A percentile compares a stretch with the other conserved stretches of the same genome.
phyloP scores from a whole-genome alignment of 768 basidiomycete species.

The Mycena belliarum region DNA sequence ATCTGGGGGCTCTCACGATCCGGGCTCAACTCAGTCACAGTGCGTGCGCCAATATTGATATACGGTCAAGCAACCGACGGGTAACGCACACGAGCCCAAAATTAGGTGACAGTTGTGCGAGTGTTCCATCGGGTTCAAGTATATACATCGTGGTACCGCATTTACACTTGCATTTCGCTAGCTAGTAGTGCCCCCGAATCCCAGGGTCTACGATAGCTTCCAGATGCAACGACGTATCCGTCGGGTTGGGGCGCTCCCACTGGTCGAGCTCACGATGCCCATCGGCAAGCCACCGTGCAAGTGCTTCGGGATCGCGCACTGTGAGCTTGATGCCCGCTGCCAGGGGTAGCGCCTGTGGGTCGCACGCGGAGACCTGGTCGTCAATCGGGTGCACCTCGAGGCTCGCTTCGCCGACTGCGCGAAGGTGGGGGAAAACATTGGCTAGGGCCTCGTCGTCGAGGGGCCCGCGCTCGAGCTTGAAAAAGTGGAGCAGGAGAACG shows the following conservation, averaged over 20 bases:
- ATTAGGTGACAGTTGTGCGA: too few species aligned
- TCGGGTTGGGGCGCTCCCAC: constrained; percentile 1
- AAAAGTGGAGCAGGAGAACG: constrained; percentile 12
- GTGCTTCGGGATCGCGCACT: constrained; percentile 4
- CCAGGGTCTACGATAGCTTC: background rate
- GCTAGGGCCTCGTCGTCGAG: background rate
- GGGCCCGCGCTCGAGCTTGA: constrained; percentile 9
- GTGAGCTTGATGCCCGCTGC: constrained; percentile 10
- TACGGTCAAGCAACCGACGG: too few species aligned
- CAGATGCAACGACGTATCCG: background rate
- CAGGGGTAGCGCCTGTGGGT: constrained; percentile 9
- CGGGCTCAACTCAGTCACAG: too few species aligned
- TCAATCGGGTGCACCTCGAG: constrained; percentile 13
- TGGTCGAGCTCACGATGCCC: constrained; percentile 12
- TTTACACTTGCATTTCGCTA: too few species aligned
- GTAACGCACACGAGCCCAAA: too few species aligned
- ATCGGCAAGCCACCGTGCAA: constrained; percentile 8
- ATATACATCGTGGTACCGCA: too few species aligned
- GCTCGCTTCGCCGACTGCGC: constrained; percentile 8
- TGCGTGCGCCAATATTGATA: too few species aligned
- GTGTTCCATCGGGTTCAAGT: too few species aligned
- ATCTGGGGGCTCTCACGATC: too few species aligned
- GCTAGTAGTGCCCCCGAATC: too few species aligned
- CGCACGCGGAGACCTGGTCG: constrained; percentile 12
- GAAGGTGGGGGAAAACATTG: constrained; percentile 5